Percentiles rank a stretch among this genome's conserved stretches.
Evolutionary conservation across 345 rosid genomes (phyloP).

Genomic region (Aegle marmelos): DNA sequence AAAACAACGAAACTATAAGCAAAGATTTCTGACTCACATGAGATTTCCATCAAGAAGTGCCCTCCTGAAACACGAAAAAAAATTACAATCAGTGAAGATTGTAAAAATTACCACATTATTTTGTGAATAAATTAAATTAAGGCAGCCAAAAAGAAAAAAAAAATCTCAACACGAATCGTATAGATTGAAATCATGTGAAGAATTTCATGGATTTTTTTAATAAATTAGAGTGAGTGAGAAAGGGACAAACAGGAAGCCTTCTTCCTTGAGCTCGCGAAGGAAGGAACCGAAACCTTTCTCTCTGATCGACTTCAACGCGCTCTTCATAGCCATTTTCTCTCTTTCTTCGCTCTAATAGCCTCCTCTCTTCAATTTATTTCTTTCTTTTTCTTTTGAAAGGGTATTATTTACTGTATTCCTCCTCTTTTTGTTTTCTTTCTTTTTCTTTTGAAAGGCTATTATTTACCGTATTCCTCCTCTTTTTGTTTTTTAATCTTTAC

Average conservation of each 20-base stretch:
- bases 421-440: too few species aligned
- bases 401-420: too few species aligned
- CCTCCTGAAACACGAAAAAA: conserved; percentile 40
- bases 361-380: too few species aligned
- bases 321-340: conserved; percentile 73
- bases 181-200: neutral
- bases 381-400: too few species aligned
- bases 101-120: neutral
- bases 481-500: too few species aligned
- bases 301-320: conserved; percentile 54
- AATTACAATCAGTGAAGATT: conserved; percentile 19
- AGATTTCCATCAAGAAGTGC: conserved; percentile 80
- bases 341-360: neutral
- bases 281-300: conserved; percentile 75
- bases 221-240: neutral
- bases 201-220: neutral
- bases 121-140: neutral
- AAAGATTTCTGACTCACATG: conserved; percentile 50
- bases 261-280: conserved; percentile 60
- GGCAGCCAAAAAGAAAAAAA: neutral
- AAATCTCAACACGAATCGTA: neutral
- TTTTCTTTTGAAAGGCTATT: too few species aligned
- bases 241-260: conserved; percentile 62
- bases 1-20: neutral
- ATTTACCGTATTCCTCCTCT: too few species aligned